These are phyloP conservation scores for Themeda triandra DNA, from an alignment of 176 grass and related monocot genomes.

Conservation along the genomic window DNA sequence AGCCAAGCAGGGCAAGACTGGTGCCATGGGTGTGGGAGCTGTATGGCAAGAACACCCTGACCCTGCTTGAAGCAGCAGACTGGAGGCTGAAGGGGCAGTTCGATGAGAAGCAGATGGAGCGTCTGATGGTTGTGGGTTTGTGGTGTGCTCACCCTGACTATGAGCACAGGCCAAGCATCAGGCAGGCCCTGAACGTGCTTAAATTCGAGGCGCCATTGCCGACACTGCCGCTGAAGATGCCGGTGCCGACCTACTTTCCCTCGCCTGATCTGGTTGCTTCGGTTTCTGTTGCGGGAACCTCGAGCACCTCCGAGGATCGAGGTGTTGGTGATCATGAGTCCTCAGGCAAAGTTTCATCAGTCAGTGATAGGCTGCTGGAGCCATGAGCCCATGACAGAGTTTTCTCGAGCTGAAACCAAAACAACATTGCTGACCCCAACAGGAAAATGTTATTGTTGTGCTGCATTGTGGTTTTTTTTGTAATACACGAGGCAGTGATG, in stretches of 20 bases:
- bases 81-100: constrained; percentile 43
- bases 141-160: constrained; percentile 84
- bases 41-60: constrained; percentile 47
- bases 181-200: constrained; percentile 54
- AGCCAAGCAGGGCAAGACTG: constrained; percentile 42
- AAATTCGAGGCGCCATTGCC: constrained; percentile 67
- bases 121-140: constrained; percentile 65
- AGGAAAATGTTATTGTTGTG: neutral
- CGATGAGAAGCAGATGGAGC: constrained; percentile 60
- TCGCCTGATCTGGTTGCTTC: constrained; percentile 25
- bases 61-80: constrained; percentile 62
- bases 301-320: neutral
- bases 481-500: neutral
- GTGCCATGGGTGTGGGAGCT: constrained; percentile 77
- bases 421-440: neutral
- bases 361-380: constrained; percentile 16
- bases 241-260: constrained; percentile 59
- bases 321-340: constrained; percentile 2
- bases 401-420: neutral
- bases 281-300: constrained; percentile 5
- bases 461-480: neutral
- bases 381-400: constrained; percentile 18
- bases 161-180: constrained; percentile 58
- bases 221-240: constrained; percentile 48
- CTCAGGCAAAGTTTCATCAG: neutral